Base-by-base conservation (phyloP, 192 early-diverging fungal species). In the Dissophora ornata region DNA sequence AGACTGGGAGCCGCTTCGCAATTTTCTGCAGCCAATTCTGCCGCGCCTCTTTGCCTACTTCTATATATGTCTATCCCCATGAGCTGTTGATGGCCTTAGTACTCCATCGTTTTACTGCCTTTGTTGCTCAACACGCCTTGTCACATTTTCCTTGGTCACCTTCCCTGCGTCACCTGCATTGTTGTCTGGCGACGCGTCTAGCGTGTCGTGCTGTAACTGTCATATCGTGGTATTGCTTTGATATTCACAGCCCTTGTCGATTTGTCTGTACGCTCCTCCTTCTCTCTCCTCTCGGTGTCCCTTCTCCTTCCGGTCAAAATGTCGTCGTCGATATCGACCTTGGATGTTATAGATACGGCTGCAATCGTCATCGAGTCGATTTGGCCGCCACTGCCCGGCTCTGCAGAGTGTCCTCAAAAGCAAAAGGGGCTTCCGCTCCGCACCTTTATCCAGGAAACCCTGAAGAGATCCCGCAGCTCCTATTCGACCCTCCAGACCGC, bases 401-500 rank as follows among this genome's bases (percentile, higher is more conserved):
- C 56, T 36, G 56, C 50, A 55, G 57, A 78, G 48, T 78, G 60
- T 48, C 33, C 60, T 36, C 77, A 78, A 26, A 79, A 65, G 54
- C 64, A 82, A 33, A 75, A 81, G 40, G 82, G 82, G 19, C 66
- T 85, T 21, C 88, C 91, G 26, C 78, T 92, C 22, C 82, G 86
- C 15, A 71, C 83, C 33, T 92, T 94, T 58, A 88, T 94, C 57
- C 87, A 90, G 64, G 89, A 93, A 73, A 87, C 92, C 8, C 71
- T 94, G 6, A 87, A 88, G 54, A 86, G 93, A 57, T 93, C 91
- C 19, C 79, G 88, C 30, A 90, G 89, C 15, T 91, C 91, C 9
- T 94, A 91, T 71, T 90, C 90, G 16, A 93, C 91, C 4, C 82
- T 94, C 48, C 91, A 94, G 69, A 90, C 91, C 48, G 90, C 93